Conservation (phyloP, 1,284 basidiomycete species). For the Heterobasidion occidentale region DNA sequence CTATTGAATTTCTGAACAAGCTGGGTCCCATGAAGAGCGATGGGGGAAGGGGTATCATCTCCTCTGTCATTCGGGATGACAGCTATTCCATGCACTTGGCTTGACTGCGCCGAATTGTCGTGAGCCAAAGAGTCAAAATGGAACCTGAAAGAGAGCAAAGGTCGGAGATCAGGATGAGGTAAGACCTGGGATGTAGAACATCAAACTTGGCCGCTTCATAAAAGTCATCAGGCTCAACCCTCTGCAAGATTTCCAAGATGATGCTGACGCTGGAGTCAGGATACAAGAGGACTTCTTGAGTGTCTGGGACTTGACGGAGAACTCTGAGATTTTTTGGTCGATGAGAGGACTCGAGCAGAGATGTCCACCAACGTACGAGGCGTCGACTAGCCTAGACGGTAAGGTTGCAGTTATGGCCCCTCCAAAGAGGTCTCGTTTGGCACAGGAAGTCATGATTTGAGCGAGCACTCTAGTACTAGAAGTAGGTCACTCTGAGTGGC, state of each 20-base stretch:
- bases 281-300: conserved; percentile 89
- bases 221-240: conserved; percentile 51
- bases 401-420: conserved; percentile 74
- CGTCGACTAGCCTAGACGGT: conserved; percentile 66
- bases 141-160: conserved; percentile 43
- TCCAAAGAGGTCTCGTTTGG: conserved; percentile 46
- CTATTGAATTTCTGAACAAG: conserved; percentile 73
- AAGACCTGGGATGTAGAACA: conserved; percentile 6
- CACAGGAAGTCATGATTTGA: conserved; percentile 13
- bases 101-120: conserved; percentile 73
- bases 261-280: conserved; percentile 66
- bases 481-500: too few relatives aligned
- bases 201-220: conserved; percentile 65
- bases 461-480: not conserved
- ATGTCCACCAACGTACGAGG: conserved; percentile 57
- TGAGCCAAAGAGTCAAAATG: conserved; percentile 91
- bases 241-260: conserved; percentile 81
- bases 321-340: conserved; percentile 40
- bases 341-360: not conserved
- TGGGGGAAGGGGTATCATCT: conserved; percentile 48
- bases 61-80: conserved; percentile 33
- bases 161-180: not conserved
- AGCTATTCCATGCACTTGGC: conserved; percentile 37
- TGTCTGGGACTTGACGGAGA: conserved; percentile 92
- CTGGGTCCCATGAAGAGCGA: conserved; percentile 65